Evolutionary conservation across 1,284 basidiomycete species (phyloP).

Genomic region (Tausonia pullulans): DNA sequence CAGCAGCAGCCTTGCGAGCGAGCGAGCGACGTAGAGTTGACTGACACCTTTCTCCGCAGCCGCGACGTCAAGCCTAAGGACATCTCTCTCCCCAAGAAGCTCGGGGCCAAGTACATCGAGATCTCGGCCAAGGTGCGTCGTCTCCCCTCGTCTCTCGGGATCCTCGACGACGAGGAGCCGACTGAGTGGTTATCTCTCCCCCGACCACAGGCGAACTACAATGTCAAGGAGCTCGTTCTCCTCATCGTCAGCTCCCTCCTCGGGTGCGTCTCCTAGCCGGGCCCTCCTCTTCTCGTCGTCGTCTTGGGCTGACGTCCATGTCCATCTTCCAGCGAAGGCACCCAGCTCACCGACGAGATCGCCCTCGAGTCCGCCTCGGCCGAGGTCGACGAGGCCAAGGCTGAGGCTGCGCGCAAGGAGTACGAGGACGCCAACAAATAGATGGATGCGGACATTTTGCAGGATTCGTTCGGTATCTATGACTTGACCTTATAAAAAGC

Average conservation of each 20-base stretch:
- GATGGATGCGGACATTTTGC: too few species aligned
- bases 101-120: conserved; percentile 19
- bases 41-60: neutral
- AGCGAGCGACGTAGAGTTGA: too few species aligned
- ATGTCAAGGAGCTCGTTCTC: conserved; percentile 20
- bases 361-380: conserved; percentile 17
- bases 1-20: too few species aligned
- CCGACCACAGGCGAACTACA: conserved; percentile 17
- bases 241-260: conserved; percentile 18
- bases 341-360: conserved; percentile 19
- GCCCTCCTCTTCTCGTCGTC: neutral
- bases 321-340: conserved; percentile 16
- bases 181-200: too few species aligned
- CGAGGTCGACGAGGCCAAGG: conserved; percentile 17
- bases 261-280: conserved; percentile 16
- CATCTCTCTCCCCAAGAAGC: conserved; percentile 19
- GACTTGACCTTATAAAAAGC: too few species aligned
- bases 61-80: conserved; percentile 21
- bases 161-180: too few species aligned
- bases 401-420: conserved; percentile 19
- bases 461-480: too few species aligned
- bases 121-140: conserved; percentile 16
- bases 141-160: neutral
- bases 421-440: conserved; percentile 14
- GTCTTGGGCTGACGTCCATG: neutral